These are phyloP conservation scores for Solanum medicagineum DNA, from an alignment of 257 asterid species.

Conservation along the genomic window DNA sequence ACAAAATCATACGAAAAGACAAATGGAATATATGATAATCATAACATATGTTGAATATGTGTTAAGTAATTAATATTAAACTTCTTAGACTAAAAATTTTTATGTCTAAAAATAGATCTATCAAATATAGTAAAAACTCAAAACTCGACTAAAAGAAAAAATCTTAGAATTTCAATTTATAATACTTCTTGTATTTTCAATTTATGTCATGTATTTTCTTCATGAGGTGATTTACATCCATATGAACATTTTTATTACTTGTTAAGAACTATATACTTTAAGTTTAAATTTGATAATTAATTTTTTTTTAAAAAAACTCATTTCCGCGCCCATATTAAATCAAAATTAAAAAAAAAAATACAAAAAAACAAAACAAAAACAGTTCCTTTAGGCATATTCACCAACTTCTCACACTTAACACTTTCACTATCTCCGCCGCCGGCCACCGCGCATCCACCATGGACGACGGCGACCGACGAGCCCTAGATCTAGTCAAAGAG, in stretches of 20 bases:
- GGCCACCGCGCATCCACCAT: slow-evolving; percentile 17
- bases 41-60: too few species aligned
- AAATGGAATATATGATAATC: too few species aligned
- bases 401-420: not conserved
- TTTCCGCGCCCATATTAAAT: slow-evolving; percentile 32
- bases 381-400: not conserved
- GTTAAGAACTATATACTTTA: too few species aligned
- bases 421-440: not conserved
- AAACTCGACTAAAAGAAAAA: not conserved
- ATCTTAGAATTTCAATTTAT: not conserved
- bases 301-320: too few species aligned
- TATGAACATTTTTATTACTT: too few species aligned
- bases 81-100: too few species aligned
- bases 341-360: not conserved
- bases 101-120: rapidly evolving
- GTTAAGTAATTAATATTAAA: too few species aligned
- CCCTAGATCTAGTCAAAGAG: slow-evolving; percentile 82
- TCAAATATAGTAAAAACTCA: not conserved
- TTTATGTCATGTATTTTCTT: too few species aligned
- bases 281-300: too few species aligned
- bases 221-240: too few species aligned
- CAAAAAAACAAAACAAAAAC: not conserved
- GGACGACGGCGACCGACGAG: slow-evolving; percentile 47
- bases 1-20: not conserved
- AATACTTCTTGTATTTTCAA: too few species aligned